A percentile compares a stretch with the other conserved stretches of the same genome.
These are phyloP conservation scores for Cercospora sojina DNA, from an alignment of 2,329 filamentous ascomycete genomes.

Conservation along the genomic window DNA sequence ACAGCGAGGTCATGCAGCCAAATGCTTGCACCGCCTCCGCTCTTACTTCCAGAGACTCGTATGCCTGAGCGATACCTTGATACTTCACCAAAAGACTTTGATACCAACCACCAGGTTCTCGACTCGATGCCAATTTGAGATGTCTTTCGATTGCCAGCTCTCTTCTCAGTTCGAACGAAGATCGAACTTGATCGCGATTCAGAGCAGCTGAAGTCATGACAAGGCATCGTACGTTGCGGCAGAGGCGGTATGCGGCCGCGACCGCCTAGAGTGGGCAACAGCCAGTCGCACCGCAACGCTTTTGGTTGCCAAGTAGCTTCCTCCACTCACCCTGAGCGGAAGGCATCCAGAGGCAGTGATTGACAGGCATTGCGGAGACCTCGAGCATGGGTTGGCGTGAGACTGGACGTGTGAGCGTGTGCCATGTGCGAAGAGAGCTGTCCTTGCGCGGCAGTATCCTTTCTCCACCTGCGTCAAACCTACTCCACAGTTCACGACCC, in stretches of 20 bases:
- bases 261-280: not conserved
- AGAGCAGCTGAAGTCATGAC: constrained; percentile 4
- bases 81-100: constrained; percentile 4
- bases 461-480: constrained; percentile 15
- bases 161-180: not conserved
- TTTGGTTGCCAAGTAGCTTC: not conserved
- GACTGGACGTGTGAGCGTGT: constrained; percentile 9
- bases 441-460: constrained; percentile 9
- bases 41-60: not conserved
- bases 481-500: constrained; percentile 15
- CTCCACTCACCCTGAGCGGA: not conserved
- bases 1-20: constrained; percentile 2
- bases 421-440: constrained; percentile 8
- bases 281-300: constrained; percentile 15
- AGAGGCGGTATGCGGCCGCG: not conserved
- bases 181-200: not conserved
- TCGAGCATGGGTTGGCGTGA: not conserved
- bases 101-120: constrained; percentile 7
- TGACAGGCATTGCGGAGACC: constrained; percentile 7
- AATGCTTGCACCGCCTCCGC: constrained; percentile 3
- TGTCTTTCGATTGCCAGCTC: not conserved
- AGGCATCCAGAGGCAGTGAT: not conserved
- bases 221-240: not conserved
- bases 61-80: not conserved
- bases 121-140: not conserved